Evolutionary conservation across 371 early-diverging fungal species (phyloP), one percentile per base, ranked within the genome.

Genomic region (Choanephora cucurbitarum): DNA sequence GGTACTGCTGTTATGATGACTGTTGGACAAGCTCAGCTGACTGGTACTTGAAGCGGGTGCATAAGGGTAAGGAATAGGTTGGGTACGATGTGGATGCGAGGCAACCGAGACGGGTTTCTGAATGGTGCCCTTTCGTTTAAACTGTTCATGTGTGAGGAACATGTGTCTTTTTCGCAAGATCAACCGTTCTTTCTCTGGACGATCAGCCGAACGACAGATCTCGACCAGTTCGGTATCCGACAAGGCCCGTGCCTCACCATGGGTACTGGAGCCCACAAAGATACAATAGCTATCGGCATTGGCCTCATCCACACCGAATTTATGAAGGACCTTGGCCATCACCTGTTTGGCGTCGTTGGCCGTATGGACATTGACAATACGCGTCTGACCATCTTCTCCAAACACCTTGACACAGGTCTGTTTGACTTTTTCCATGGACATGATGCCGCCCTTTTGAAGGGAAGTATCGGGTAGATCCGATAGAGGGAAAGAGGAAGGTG

Each of bases 141-240:
- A 75, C 31, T 84, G 74, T 52, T 84, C 83, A 49, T 81, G 79
- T 9, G 80, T 85, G 7, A 83, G 77, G 28, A 80, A 87, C 50
- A 75, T 72, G 62, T 91, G 91, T 31, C 84, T 78, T 62, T 89
- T 91, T 32, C 91, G 75, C 53, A 93, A 54, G 44, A 90, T 88
- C 33, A 92, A 66, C n/a, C 87, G 79, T 49, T 93, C 91, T 40
- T 85, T 85, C 56, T 87, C 88, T 1, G 86, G 84, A 9, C 85
- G 79, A 50, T 83, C 84, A 0, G 84, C 58, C 28, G 85, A 85
- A 19, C 76, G 73, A 64, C 91, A 93, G 43, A 92, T 88, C 11
- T 81, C 82, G 5, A 79, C 68, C 32, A 92, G 62, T 57, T 92
- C 91, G 9, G 80, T 79, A 64, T 91, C 91, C 11, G 80, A 79